A percentile compares a stretch with the other conserved stretches of the same genome.
These are phyloP conservation scores for Coemansia sp. DNA, from an alignment of 371 early-diverging fungal genomes.

Conservation along the genomic window DNA sequence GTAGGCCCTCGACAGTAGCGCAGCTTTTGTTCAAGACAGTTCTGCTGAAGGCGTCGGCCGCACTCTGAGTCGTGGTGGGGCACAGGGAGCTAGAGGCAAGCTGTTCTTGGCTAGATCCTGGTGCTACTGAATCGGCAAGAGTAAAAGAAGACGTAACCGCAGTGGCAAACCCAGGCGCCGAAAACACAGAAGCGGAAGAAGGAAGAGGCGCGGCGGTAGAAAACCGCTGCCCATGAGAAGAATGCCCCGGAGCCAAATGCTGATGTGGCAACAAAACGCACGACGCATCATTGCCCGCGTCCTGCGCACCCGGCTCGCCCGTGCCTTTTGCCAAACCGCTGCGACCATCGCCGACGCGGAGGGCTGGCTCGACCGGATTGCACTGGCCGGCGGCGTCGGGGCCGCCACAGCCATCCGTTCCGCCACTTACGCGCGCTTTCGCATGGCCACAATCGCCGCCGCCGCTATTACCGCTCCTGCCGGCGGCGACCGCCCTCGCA, in stretches of 20 bases:
- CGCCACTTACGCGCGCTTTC: background rate
- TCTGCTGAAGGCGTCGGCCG: background rate
- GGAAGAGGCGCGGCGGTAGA: constrained; percentile 12
- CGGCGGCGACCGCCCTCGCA: background rate
- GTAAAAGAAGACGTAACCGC: background rate
- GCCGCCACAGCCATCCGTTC: background rate
- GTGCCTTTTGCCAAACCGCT: background rate
- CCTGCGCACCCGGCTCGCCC: background rate
- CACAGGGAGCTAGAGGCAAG: background rate
- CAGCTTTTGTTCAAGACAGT: background rate
- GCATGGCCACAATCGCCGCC: background rate
- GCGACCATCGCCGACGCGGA: background rate
- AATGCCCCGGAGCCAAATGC: constrained; percentile 8
- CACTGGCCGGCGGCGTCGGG: background rate
- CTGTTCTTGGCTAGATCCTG: background rate
- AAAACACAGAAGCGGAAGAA: constrained; percentile 1
- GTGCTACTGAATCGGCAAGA: background rate
- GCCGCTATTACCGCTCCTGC: background rate
- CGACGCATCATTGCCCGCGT: background rate
- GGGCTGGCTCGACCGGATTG: too few relatives aligned
- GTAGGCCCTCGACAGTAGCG: background rate
- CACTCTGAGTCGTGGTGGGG: background rate
- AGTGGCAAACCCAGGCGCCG: constrained; percentile 7
- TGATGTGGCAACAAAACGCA: constrained; percentile 15
- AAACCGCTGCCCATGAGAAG: constrained; percentile 10